Evolutionary conservation across 1,139 yeast species (phyloP).

Genomic region (Pichia sp.): DNA sequence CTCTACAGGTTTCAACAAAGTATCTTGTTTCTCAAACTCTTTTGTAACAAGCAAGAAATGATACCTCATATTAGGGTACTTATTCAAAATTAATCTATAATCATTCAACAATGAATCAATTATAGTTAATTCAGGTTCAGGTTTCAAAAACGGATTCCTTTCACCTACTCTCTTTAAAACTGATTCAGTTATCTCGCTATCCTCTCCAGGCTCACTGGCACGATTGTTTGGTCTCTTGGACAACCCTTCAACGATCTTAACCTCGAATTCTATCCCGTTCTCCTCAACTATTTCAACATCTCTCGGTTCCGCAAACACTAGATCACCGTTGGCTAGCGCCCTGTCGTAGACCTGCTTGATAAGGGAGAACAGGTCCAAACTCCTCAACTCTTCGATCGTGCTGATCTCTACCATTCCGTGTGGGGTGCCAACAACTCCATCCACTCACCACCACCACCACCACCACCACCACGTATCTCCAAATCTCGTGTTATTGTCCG

Average conservation of each 20-base stretch:
- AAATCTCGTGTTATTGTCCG: no score
- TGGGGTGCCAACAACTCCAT: no score
- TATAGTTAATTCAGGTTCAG: constrained; percentile 70
- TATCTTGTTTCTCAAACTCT: constrained; percentile 59
- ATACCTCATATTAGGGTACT: constrained; percentile 73
- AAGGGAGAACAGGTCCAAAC: constrained; percentile 13
- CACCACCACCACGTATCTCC: no score
- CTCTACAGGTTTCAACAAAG: constrained; percentile 66
- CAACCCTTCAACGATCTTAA: constrained; percentile 27
- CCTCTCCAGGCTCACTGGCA: constrained; percentile 25
- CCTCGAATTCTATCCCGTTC: constrained; percentile 22
- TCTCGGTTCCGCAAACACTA: constrained; percentile 20
- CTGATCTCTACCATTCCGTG: constrained; percentile 7
- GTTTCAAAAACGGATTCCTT: constrained; percentile 69
- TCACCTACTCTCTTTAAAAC: constrained; percentile 27
- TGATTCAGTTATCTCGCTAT: constrained; percentile 29
- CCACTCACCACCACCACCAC: no score
- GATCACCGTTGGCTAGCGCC: constrained; percentile 20
- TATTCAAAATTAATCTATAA: constrained; percentile 67
- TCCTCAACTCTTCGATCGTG: constrained; percentile 19
- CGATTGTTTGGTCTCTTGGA: constrained; percentile 27
- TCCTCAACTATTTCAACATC: constrained; percentile 22
- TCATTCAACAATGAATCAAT: constrained; percentile 46
- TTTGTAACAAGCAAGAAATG: constrained; percentile 77
- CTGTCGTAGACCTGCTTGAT: constrained; percentile 17